Conservation (phyloP, 75 land plant species). For the Adiantum capillusveneris region DNA sequence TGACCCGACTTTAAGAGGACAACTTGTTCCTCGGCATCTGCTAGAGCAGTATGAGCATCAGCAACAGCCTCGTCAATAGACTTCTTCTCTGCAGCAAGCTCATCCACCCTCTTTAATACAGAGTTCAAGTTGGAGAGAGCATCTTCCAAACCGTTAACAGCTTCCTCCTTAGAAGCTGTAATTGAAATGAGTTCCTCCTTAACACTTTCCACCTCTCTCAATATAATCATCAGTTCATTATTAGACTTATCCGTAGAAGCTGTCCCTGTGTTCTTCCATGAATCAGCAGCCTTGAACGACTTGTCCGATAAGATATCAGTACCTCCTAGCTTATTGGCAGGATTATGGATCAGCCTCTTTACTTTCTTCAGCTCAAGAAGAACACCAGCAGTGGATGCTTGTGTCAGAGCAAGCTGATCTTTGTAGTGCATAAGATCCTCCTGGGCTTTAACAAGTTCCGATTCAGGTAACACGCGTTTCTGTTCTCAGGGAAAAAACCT, state of each 20-base stretch:
- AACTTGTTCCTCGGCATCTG: slow-evolving; percentile 6
- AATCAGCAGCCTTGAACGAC: too few species aligned
- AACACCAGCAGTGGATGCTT: not conserved
- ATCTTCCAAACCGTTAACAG: slow-evolving; percentile 1
- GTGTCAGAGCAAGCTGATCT: not conserved
- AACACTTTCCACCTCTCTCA: slow-evolving; percentile 1
- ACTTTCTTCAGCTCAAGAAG: slow-evolving; percentile 2
- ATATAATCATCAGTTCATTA: not conserved
- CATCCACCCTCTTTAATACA: not conserved
- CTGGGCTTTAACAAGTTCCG: not conserved
- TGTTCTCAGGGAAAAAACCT: too few species aligned
- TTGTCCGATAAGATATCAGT: not conserved
- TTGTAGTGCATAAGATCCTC: slow-evolving; percentile 1
- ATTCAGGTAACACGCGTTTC: not conserved
- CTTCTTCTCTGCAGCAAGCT: not conserved
- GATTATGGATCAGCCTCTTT: slow-evolving; percentile 1
- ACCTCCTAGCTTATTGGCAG: not conserved
- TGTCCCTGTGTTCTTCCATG: too few species aligned
- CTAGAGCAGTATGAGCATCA: not conserved
- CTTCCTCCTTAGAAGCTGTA: not conserved
- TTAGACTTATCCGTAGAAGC: too few species aligned
- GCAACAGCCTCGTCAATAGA: slow-evolving; percentile 4
- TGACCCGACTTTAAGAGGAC: not conserved
- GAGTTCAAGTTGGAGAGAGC: not conserved
- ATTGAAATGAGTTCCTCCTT: not conserved